These are phyloP conservation scores for Penicillium brevicompactum DNA, from an alignment of 2,329 filamentous ascomycete genomes.

Conservation along the genomic window DNA sequence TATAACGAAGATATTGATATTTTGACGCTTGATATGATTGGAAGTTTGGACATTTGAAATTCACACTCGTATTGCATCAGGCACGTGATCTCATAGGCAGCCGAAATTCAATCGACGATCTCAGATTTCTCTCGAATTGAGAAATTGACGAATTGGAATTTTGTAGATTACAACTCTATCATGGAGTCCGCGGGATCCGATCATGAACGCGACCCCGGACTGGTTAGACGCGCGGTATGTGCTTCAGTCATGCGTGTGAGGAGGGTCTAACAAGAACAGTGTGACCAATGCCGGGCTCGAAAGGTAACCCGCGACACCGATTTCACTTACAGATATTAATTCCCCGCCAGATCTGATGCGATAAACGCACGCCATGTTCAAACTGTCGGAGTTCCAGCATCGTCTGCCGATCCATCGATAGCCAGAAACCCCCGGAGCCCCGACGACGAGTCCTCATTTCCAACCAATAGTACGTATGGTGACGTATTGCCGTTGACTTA, in stretches of 20 bases:
- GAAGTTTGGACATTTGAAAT: neutral
- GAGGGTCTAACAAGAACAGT: slow-evolving; percentile 21
- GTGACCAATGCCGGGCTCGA: slow-evolving; percentile 38
- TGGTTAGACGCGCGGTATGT: slow-evolving; percentile 36
- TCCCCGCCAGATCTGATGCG: slow-evolving; percentile 41
- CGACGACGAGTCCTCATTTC: slow-evolving; percentile 45
- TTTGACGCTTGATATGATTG: neutral
- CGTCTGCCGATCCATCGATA: slow-evolving; percentile 40
- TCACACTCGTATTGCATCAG: neutral
- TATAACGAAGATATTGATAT: slow-evolving; percentile 16
- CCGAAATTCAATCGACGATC: neutral
- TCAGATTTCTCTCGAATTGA: neutral
- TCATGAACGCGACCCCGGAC: slow-evolving; percentile 24
- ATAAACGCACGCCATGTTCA: slow-evolving; percentile 45
- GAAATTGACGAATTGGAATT: neutral
- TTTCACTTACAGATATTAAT: too few relatives aligned
- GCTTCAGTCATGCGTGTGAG: slow-evolving; percentile 2
- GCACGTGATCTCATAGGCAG: slow-evolving; percentile 11
- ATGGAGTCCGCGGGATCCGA: slow-evolving; percentile 38
- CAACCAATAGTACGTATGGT: slow-evolving; percentile 41
- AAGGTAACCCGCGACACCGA: slow-evolving; percentile 25
- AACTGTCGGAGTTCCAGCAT: slow-evolving; percentile 43
- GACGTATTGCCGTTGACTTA: neutral
- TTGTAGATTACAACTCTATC: neutral
- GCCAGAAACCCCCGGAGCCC: slow-evolving; percentile 38